Conservation (phyloP, 495 filamentous ascomycete species). For the Terfezia boudieri region DNA sequence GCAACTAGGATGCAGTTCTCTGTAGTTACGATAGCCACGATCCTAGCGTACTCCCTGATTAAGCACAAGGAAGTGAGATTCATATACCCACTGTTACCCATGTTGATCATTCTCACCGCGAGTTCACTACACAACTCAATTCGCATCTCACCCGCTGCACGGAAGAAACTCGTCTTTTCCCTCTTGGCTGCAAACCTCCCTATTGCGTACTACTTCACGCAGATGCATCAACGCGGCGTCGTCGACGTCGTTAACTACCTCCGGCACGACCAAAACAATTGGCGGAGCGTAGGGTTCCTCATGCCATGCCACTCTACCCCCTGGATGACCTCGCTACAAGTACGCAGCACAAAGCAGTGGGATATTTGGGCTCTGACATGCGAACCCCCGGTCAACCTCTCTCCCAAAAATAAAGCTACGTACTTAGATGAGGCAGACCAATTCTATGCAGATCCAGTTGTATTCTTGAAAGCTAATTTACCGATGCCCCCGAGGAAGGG, state of each 20-base stretch:
- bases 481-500: conserved; percentile 6
- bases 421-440: conserved; percentile 81
- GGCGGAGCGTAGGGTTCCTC: conserved; percentile 64
- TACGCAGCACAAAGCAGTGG: conserved; percentile 32
- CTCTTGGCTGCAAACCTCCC: conserved; percentile 42
- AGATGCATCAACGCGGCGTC: conserved; percentile 58
- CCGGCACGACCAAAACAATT: conserved; percentile 29
- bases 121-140: conserved; percentile 18
- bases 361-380: conserved; percentile 74
- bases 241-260: conserved; percentile 51
- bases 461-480: conserved; percentile 32
- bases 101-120: conserved; percentile 60
- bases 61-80: conserved; percentile 97
- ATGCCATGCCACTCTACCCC: conserved; percentile 95
- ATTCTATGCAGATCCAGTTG: conserved; percentile 48
- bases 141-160: conserved; percentile 18
- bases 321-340: conserved; percentile 63
- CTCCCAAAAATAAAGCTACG: conserved; percentile 28
- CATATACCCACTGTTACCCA: conserved; percentile 77
- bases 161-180: conserved; percentile 32
- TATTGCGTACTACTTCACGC: conserved; percentile 50
- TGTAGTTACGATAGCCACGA: conserved; percentile 35
- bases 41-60: conserved; percentile 46
- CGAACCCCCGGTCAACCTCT: conserved; percentile 53
- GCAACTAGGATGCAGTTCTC: conserved; percentile 31